Conservation (phyloP, 2,329 filamentous ascomycete species). For the Bipolaris sorokiniana region DNA sequence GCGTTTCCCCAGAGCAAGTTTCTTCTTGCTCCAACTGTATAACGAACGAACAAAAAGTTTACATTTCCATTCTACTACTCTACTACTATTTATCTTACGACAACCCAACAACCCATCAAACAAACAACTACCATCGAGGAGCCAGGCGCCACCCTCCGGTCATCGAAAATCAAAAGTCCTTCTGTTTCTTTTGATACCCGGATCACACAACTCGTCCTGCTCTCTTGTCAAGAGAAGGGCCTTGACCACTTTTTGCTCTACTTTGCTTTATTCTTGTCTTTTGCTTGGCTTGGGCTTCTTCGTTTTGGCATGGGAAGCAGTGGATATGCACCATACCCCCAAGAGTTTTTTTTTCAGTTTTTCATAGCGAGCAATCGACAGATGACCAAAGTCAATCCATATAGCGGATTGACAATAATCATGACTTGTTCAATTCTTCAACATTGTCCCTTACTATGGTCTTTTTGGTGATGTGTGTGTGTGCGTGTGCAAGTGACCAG, state of each 20-base stretch:
- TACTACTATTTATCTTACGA: background rate
- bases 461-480: too few species aligned
- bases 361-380: too few species aligned
- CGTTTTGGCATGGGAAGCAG: background rate
- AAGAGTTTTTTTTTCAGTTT: too few species aligned
- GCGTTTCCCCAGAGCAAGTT: conserved; percentile 14
- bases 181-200: conserved; percentile 15
- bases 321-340: too few species aligned
- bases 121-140: conserved; percentile 48
- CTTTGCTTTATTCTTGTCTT: background rate
- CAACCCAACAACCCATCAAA: conserved; percentile 2
- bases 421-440: too few species aligned
- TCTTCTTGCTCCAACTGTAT: conserved; percentile 15
- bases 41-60: conserved; percentile 25
- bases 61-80: conserved; percentile 9
- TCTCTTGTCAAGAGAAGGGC: conserved; percentile 17
- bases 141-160: conserved; percentile 34
- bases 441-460: too few species aligned
- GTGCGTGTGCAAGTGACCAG: too few species aligned
- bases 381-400: too few species aligned
- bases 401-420: too few species aligned
- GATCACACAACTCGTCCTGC: conserved; percentile 14
- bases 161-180: conserved; percentile 8
- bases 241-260: conserved; percentile 4
- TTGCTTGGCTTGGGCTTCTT: background rate